A percentile compares a stretch with the other conserved stretches of the same genome.
Conservation (phyloP, 1,139 yeast genomes). For the Protomyces inouyei region DNA sequence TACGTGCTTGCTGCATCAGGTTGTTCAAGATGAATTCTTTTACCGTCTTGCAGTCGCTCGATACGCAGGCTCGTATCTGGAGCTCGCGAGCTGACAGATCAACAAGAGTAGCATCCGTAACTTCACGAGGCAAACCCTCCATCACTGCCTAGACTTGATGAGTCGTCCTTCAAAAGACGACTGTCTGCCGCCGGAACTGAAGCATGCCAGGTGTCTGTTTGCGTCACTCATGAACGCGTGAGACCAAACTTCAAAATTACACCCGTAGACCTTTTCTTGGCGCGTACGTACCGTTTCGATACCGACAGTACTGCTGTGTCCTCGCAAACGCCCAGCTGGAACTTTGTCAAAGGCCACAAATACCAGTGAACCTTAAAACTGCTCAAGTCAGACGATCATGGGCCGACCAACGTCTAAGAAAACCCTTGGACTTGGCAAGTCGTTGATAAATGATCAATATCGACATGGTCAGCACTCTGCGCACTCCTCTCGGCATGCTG, state of each 20-base stretch:
- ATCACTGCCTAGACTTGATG: no score
- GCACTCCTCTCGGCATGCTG: slow-evolving; percentile 24
- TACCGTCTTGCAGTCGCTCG: neutral
- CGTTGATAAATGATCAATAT: slow-evolving; percentile 25
- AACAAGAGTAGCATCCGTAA: no score
- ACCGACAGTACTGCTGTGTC: no score
- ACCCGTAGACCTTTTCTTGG: no score
- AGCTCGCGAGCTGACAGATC: neutral
- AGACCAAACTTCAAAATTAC: neutral
- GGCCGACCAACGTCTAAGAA: slow-evolving; percentile 28
- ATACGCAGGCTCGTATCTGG: neutral
- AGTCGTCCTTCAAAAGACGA: no score
- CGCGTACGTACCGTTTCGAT: no score
- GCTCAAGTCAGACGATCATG: neutral
- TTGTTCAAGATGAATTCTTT: slow-evolving; percentile 17
- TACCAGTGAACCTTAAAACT: no score
- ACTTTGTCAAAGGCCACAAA: no score
- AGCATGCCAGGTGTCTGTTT: neutral
- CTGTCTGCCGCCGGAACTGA: no score
- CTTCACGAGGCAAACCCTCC: no score
- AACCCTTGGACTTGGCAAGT: slow-evolving; percentile 29
- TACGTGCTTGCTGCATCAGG: slow-evolving; percentile 17
- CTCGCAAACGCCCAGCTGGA: no score
- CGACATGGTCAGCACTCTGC: slow-evolving; percentile 8
- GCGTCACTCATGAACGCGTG: neutral